Percentiles rank a stretch among this genome's conserved stretches.
Evolutionary conservation across 257 asterid species (phyloP).

Genomic region (Jacaranda copaia): DNA sequence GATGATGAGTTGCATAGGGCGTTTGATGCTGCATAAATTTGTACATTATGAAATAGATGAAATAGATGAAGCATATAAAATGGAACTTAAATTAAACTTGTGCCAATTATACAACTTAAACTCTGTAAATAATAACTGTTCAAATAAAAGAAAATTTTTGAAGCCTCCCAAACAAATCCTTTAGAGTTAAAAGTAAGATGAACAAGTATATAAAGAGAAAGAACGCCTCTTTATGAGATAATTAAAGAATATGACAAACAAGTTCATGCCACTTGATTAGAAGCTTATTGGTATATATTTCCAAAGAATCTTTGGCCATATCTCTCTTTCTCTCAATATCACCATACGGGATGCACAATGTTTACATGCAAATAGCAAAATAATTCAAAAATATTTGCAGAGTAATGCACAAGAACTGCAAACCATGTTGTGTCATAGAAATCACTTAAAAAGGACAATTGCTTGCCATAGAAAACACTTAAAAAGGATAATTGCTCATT

Average conservation of each 20-base stretch:
- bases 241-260: constrained; percentile 28
- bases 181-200: background rate
- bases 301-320: constrained; percentile 99
- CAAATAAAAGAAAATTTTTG: constrained; percentile 8
- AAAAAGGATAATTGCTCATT: background rate
- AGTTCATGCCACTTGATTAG: constrained; percentile 88
- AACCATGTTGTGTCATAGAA: constrained; percentile 17
- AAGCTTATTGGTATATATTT: constrained; percentile 99
- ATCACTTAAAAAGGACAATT: background rate
- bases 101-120: constrained; percentile 11
- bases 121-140: background rate
- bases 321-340: constrained; percentile 72
- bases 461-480: constrained; percentile 1
- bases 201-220: background rate
- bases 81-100: background rate
- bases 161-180: constrained; percentile 3
- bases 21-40: background rate
- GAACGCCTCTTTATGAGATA: background rate
- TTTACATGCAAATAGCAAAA: constrained; percentile 15
- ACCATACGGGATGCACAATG: constrained; percentile 64
- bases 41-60: too few relatives aligned
- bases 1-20: background rate
- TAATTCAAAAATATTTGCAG: constrained; percentile 10
- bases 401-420: constrained; percentile 20
- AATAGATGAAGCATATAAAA: background rate